Base-by-base conservation (phyloP, 768 basidiomycete genomes). In the Mycena latifolia region DNA sequence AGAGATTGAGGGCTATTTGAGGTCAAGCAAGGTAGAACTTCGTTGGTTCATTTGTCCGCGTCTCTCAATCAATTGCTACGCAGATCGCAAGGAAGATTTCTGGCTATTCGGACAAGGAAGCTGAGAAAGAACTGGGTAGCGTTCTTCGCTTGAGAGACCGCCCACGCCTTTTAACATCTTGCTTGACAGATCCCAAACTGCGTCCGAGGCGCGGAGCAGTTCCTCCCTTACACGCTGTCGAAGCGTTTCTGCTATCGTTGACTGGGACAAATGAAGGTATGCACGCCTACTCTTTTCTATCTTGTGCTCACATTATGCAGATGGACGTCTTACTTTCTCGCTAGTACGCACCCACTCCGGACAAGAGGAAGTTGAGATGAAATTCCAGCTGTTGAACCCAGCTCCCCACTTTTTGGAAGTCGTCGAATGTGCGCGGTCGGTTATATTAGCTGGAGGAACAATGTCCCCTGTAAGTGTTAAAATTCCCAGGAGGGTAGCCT, bases 381-480 rank as follows among this genome's bases (percentile, higher is more conserved):
- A 92, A 73, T 99, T 98, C 72, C 93, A 98, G 67, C 88, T 95
- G 22, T 85, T 99, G 25, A 98, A 99, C 72, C 96, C 98, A 2
- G 88, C 94, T 1, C 92, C 93, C 8, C 84, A 90, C 62, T 99
- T 99, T 73, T 81, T 84, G 59, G 92, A 94, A n/a, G 86, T 98
- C 8, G 88, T 94, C 0, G 89, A 95, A 22, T 82, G 84, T 27
- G 94, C 96, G 1, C 82, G 94, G 39, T 86, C 92, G 3, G 90
- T 99, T n/a, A 80, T 99, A 29, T 82, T 99, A 41, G 97, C 98
- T 10, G 97, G 97, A 11, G 97, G 97, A 6, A 99, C 97, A 0
- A 98, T 99, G 98, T 95, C 95, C 9, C 97, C 97, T n/a, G 95
- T 98, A 79, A 57, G 79, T 72, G 48, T 20, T n/a, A 24, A 29